These are phyloP conservation scores for Neurospora tetrasperma DNA, from an alignment of 495 filamentous ascomycete genomes.

Conservation along the genomic window DNA sequence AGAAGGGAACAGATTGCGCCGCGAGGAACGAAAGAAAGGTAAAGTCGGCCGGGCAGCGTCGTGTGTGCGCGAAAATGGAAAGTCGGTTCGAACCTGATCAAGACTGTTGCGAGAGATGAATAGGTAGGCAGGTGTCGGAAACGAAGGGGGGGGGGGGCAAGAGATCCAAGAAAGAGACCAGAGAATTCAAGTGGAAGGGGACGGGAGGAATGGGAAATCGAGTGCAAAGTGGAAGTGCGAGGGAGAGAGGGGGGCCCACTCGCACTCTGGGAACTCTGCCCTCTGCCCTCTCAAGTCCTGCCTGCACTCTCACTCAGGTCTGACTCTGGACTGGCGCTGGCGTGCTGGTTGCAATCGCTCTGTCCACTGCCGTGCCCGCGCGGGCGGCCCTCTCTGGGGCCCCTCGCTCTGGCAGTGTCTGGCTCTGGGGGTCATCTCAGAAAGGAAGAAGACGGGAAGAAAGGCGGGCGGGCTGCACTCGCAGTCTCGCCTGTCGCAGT, in stretches of 20 bases:
- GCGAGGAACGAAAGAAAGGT: conserved; percentile 24
- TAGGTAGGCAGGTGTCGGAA: conserved; percentile 15
- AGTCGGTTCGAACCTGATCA: conserved; percentile 6
- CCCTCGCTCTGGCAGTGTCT: neutral
- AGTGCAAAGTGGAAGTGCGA: conserved; percentile 8
- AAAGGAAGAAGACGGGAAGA: neutral
- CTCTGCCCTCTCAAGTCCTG: neutral
- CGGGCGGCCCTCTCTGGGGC: neutral
- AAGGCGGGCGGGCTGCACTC: neutral
- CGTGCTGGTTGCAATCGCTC: neutral
- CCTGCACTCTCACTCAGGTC: neutral
- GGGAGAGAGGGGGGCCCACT: conserved; percentile 3
- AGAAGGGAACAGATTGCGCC: conserved; percentile 13
- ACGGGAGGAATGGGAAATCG: conserved; percentile 16
- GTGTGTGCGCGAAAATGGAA: conserved; percentile 11
- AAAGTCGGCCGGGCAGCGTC: conserved; percentile 11
- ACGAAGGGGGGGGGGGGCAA: neutral
- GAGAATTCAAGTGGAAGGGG: conserved; percentile 12
- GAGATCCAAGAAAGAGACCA: conserved; percentile 13
- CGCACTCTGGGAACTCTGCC: neutral
- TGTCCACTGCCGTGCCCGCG: neutral
- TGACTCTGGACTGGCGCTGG: neutral
- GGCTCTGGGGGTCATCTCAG: neutral
- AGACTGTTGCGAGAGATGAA: conserved; percentile 11
- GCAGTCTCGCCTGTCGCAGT: neutral